These are phyloP conservation scores for Rhizopogon rudus DNA, from an alignment of 768 basidiomycete genomes.

Conservation along the genomic window DNA sequence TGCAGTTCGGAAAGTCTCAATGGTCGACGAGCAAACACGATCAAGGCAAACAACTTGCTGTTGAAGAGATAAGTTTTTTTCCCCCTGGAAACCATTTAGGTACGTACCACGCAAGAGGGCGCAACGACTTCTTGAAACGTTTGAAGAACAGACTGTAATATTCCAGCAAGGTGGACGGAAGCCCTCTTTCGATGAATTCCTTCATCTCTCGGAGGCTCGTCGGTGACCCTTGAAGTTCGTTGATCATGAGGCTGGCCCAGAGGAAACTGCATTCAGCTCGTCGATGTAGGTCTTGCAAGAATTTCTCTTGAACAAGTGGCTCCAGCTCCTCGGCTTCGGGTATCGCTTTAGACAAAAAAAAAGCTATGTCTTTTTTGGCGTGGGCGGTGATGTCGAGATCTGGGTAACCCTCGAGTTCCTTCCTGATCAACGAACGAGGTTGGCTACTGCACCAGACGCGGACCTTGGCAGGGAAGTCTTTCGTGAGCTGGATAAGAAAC, in stretches of 20 bases:
- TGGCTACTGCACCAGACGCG: conserved; percentile 24
- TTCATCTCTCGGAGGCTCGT: conserved; percentile 13
- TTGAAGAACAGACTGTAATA: neutral
- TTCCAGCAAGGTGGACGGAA: neutral
- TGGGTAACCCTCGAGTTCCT: conserved; percentile 5
- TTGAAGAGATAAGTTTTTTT: neutral
- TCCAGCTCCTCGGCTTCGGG: conserved; percentile 3
- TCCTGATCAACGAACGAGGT: conserved; percentile 9
- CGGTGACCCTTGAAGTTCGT: conserved; percentile 8
- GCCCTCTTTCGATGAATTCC: conserved; percentile 8
- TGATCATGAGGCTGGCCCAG: conserved; percentile 23
- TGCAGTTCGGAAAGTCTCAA: neutral
- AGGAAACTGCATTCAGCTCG: conserved; percentile 24
- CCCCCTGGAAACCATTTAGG: neutral
- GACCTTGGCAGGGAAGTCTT: conserved; percentile 8
- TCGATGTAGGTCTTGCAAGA: conserved; percentile 5
- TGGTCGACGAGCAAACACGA: neutral
- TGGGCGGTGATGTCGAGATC: conserved; percentile 9
- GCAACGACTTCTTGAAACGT: neutral
- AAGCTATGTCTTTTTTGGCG: conserved; percentile 11
- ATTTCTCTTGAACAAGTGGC: neutral
- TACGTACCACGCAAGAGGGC: neutral
- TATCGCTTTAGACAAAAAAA: conserved; percentile 6
- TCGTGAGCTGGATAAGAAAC: conserved; percentile 11
- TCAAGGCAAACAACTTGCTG: neutral